These are phyloP conservation scores for Phyllosticta capitalensis DNA, from an alignment of 2,329 filamentous ascomycete species.

Conservation along the genomic window DNA sequence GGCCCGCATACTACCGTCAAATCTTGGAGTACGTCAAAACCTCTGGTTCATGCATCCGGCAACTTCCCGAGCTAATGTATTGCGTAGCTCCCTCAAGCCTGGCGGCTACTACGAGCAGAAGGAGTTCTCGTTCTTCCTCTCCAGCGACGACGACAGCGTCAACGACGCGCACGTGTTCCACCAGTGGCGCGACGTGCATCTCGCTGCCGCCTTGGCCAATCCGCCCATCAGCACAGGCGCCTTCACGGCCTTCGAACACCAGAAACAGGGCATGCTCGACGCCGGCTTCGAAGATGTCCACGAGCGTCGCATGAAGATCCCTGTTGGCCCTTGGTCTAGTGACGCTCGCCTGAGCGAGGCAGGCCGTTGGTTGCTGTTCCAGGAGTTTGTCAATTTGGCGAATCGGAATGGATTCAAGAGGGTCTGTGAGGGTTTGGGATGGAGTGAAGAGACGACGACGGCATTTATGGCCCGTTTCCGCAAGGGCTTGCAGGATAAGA, in stretches of 20 bases:
- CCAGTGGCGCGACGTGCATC: constrained; percentile 19
- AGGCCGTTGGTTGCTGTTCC: constrained; percentile 26
- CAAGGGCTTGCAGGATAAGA: not conserved
- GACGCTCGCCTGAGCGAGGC: constrained; percentile 42
- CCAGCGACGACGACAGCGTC: constrained; percentile 19
- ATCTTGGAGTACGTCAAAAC: constrained; percentile 12
- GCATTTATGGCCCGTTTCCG: not conserved
- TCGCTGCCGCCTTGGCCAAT: constrained; percentile 19
- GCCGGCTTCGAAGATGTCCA: constrained; percentile 46
- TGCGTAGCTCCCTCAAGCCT: constrained; percentile 12
- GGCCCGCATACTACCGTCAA: constrained; percentile 18
- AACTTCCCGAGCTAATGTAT: too few relatives aligned
- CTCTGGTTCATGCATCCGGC: not conserved
- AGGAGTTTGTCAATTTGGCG: not conserved
- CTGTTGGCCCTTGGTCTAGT: constrained; percentile 18
- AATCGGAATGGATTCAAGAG: not conserved
- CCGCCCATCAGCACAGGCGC: constrained; percentile 26
- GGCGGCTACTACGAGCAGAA: constrained; percentile 21
- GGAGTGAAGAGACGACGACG: not conserved
- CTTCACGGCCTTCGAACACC: constrained; percentile 25
- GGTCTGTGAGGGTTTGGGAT: not conserved
- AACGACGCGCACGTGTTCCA: constrained; percentile 16
- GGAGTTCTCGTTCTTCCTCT: constrained; percentile 18
- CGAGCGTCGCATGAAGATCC: constrained; percentile 33
- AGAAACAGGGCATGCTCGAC: constrained; percentile 35